Conservation (phyloP, 2,329 filamentous ascomycete genomes). For the Macrophomina pseudophaseolina region DNA sequence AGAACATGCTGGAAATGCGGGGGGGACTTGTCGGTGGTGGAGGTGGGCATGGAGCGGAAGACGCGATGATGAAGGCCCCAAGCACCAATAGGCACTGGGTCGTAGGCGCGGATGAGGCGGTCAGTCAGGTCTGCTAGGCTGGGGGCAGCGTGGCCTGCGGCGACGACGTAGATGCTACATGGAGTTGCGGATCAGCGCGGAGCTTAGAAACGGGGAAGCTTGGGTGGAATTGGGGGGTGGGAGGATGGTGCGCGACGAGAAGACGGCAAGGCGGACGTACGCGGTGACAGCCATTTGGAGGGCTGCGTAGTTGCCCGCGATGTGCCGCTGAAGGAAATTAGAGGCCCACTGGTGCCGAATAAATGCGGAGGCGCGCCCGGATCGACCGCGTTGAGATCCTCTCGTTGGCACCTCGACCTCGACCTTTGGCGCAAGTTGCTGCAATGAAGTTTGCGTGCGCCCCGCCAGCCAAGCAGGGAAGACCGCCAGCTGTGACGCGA, state of each 20-base stretch:
- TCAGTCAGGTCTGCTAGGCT: conserved; percentile 33
- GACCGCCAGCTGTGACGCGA: not conserved
- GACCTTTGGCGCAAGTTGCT: not conserved
- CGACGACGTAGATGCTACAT: conserved; percentile 41
- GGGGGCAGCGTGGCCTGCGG: conserved; percentile 34
- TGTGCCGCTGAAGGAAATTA: conserved; percentile 13
- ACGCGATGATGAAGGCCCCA: conserved; percentile 42
- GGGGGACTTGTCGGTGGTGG: conserved; percentile 27
- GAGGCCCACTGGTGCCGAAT: conserved; percentile 13
- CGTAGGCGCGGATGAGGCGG: conserved; percentile 36
- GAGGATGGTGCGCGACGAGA: not conserved
- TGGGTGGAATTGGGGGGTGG: not conserved
- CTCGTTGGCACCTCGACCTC: not conserved
- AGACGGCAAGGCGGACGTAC: not conserved
- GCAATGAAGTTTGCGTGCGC: not conserved
- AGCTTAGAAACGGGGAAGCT: not conserved
- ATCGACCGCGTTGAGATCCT: conserved; percentile 3
- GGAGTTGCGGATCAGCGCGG: not conserved
- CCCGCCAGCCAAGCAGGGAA: not conserved
- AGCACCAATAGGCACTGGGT: conserved; percentile 31
- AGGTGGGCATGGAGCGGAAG: conserved; percentile 38
- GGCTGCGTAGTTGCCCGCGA: not conserved
- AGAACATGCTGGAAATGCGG: conserved; percentile 29
- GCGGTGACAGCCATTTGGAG: conserved; percentile 22
- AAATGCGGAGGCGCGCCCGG: conserved; percentile 16